Conservation (phyloP, 345 rosid species). For the Moricandia moricandioides region DNA sequence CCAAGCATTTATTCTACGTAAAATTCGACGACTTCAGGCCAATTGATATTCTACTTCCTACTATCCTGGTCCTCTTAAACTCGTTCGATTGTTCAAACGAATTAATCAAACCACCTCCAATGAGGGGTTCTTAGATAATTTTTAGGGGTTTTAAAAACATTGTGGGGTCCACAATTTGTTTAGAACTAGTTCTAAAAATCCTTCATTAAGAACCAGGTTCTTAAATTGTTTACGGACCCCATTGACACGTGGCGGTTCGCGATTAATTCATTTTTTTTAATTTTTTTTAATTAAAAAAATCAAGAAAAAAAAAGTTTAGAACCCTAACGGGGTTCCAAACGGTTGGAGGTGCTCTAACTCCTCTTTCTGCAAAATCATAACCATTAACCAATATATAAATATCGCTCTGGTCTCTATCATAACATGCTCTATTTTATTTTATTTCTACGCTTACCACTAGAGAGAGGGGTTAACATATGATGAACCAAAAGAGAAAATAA, state of each 20-base stretch:
- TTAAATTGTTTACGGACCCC: too few species aligned
- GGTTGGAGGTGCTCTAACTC: too few species aligned
- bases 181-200: too few species aligned
- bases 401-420: background rate
- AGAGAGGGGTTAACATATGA: background rate
- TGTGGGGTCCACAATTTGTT: too few species aligned
- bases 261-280: too few species aligned
- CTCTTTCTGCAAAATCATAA: slow-evolving; percentile 4
- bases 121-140: too few species aligned
- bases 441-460: background rate
- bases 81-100: background rate
- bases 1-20: background rate
- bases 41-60: background rate
- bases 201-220: too few species aligned
- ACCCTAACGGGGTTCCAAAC: too few species aligned
- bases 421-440: background rate
- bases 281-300: too few species aligned
- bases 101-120: background rate
- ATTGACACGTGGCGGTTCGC: too few species aligned
- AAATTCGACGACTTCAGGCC: background rate
- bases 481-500: background rate
- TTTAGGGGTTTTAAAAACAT: too few species aligned
- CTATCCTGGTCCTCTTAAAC: background rate
- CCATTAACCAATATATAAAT: background rate
- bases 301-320: too few species aligned